A percentile compares a stretch with the other conserved stretches of the same genome.
Evolutionary conservation across 2,329 filamentous ascomycete species (phyloP).

Genomic region (Orbilia oligospora): DNA sequence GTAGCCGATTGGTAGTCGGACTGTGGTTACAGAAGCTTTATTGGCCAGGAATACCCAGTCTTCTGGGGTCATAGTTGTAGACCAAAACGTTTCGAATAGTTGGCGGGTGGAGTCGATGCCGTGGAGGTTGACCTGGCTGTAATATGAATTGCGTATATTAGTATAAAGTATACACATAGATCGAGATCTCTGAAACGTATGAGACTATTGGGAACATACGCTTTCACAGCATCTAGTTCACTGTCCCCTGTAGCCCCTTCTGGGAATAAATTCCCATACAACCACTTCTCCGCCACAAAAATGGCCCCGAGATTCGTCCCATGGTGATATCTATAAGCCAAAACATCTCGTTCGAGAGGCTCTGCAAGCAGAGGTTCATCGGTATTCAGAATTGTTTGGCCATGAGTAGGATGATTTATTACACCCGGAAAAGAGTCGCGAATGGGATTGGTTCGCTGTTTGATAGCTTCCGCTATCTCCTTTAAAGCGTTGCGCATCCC

Average conservation of each 20-base stretch:
- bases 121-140: constrained; percentile 68
- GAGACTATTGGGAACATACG: constrained; percentile 9
- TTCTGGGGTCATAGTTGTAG: constrained; percentile 69
- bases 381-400: constrained; percentile 24
- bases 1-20: constrained; percentile 75
- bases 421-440: background rate
- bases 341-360: constrained; percentile 67
- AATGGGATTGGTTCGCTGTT: constrained; percentile 37
- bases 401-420: background rate
- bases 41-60: constrained; percentile 72
- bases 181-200: background rate
- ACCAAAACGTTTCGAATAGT: constrained; percentile 73
- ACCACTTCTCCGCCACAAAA: constrained; percentile 75
- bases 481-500: constrained; percentile 54
- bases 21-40: constrained; percentile 72
- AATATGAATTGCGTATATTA: background rate
- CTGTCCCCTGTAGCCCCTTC: constrained; percentile 67
- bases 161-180: background rate
- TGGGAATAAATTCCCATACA: constrained; percentile 71
- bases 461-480: constrained; percentile 46
- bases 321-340: constrained; percentile 74
- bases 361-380: constrained; percentile 37
- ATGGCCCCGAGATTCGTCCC: constrained; percentile 74
- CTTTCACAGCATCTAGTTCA: constrained; percentile 71
- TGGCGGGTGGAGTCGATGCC: constrained; percentile 70